A percentile compares a stretch with the other conserved stretches of the same genome.
Conservation (phyloP, 345 rosid genomes). For the Sisymbrium irio region DNA sequence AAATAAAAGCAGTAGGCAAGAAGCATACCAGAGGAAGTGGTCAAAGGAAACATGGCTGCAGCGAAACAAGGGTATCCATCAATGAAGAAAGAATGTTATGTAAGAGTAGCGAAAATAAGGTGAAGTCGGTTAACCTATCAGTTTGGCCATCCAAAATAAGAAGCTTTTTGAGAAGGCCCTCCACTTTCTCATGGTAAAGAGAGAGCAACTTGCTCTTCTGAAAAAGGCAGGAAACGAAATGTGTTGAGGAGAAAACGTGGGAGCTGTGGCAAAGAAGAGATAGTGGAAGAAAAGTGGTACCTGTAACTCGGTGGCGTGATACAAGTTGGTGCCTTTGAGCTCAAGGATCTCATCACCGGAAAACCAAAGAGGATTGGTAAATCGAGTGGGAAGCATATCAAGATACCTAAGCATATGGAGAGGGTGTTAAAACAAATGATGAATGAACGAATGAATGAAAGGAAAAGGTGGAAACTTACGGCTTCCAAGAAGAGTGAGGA, state of each 20-base stretch:
- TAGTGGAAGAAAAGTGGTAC: constrained; percentile 24
- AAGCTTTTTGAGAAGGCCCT: constrained; percentile 71
- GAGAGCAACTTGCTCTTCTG: constrained; percentile 70
- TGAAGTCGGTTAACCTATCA: constrained; percentile 42
- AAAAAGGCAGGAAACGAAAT: constrained; percentile 21
- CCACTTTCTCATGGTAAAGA: constrained; percentile 64
- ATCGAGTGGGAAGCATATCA: constrained; percentile 82
- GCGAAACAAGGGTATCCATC: not conserved
- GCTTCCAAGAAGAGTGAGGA: constrained; percentile 78
- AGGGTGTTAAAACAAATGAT: not conserved
- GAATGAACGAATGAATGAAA: not conserved
- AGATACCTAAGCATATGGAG: constrained; percentile 52
- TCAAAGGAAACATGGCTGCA: constrained; percentile 70
- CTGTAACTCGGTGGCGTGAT: constrained; percentile 79
- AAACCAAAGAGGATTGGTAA: constrained; percentile 90
- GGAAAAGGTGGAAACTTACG: constrained; percentile 42
- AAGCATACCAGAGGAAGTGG: constrained; percentile 80
- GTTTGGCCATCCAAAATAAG: constrained; percentile 61
- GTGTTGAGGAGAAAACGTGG: too few species aligned
- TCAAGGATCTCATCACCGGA: constrained; percentile 67
- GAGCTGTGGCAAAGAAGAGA: constrained; percentile 9
- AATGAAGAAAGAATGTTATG: not conserved
- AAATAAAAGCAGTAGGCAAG: constrained; percentile 4
- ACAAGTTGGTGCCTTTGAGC: constrained; percentile 74
- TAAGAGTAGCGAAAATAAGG: not conserved